Percentiles rank a stretch among this genome's conserved stretches.
Evolutionary conservation across 2,329 filamentous ascomycete genomes (phyloP).

Genomic region (Aspergillus quadricinctus): DNA sequence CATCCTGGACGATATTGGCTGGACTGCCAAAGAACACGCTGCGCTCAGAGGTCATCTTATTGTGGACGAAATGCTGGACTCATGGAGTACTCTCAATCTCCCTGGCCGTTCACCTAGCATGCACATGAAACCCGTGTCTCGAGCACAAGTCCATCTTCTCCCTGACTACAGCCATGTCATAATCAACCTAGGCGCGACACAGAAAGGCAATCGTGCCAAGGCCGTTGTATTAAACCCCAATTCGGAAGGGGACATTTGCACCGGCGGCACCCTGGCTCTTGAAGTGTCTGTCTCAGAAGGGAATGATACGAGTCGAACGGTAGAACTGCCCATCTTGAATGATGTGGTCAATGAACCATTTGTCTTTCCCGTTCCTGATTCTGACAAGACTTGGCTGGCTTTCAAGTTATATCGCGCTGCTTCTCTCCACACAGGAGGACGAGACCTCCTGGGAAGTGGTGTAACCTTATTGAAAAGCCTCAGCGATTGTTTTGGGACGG

Average conservation of each 20-base stretch:
- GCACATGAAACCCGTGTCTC: background rate
- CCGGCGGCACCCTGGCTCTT: background rate
- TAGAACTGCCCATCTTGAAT: conserved; percentile 5
- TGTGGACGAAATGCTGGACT: conserved; percentile 17
- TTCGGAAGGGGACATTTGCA: background rate
- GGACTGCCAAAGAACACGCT: conserved; percentile 34
- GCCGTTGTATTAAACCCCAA: conserved; percentile 1
- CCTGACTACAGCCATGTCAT: background rate
- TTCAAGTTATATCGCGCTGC: conserved; percentile 3
- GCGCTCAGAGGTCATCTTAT: conserved; percentile 31
- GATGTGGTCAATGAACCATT: conserved; percentile 11
- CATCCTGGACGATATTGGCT: conserved; percentile 25
- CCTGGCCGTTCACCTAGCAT: conserved; percentile 1
- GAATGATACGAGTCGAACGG: background rate
- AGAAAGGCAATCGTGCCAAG: conserved; percentile 3
- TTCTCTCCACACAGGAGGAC: background rate
- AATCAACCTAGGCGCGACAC: conserved; percentile 8
- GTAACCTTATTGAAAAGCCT: conserved; percentile 20
- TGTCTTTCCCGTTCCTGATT: conserved; percentile 3
- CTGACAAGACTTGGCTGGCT: conserved; percentile 1
- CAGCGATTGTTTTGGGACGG: conserved; percentile 19
- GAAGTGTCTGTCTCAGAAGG: conserved; percentile 6
- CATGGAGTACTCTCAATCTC: background rate
- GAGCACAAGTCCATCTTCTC: background rate
- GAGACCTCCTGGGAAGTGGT: conserved; percentile 4